Conservation (phyloP, 805 yeast genomes). For the Candida odintsovae region DNA sequence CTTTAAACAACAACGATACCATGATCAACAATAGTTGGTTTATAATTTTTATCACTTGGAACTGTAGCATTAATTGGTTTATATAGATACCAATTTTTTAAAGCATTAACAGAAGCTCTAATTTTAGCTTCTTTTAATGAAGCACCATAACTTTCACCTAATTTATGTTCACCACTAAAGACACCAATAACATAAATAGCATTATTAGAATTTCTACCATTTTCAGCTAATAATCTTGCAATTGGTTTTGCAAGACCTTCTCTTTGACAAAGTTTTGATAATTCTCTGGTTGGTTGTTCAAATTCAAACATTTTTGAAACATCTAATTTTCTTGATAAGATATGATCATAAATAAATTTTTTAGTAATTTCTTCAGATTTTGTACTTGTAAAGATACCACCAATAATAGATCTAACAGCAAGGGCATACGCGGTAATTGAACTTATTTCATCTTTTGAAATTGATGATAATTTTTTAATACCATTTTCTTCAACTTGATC, state of each 20-base stretch:
- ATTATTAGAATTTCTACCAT: conserved; percentile 79
- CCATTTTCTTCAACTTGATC: conserved; percentile 39
- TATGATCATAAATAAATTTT: conserved; percentile 64
- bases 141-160: conserved; percentile 94
- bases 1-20: conserved; percentile 38
- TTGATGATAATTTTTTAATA: conserved; percentile 39
- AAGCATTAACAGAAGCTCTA: conserved; percentile 85
- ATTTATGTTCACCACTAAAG: conserved; percentile 71
- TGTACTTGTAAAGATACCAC: conserved; percentile 70
- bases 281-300: conserved; percentile 79
- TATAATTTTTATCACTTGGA: conserved; percentile 51
- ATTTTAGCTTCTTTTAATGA: conserved; percentile 88
- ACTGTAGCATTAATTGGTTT: conserved; percentile 61
- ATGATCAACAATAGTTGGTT: conserved; percentile 36
- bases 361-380: conserved; percentile 54
- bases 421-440: conserved; percentile 41
- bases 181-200: conserved; percentile 92
- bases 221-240: conserved; percentile 82
- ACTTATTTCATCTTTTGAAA: conserved; percentile 21
- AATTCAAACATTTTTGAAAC: conserved; percentile 71
- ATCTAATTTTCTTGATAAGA: conserved; percentile 78
- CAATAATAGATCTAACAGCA: conserved; percentile 77
- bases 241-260: conserved; percentile 71
- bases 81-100: conserved; percentile 89
- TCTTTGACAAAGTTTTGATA: conserved; percentile 69